Percentiles rank a stretch among this genome's conserved stretches.
Evolutionary conservation across 257 asterid species (phyloP).

Genomic region (Penstemon eatonii): DNA sequence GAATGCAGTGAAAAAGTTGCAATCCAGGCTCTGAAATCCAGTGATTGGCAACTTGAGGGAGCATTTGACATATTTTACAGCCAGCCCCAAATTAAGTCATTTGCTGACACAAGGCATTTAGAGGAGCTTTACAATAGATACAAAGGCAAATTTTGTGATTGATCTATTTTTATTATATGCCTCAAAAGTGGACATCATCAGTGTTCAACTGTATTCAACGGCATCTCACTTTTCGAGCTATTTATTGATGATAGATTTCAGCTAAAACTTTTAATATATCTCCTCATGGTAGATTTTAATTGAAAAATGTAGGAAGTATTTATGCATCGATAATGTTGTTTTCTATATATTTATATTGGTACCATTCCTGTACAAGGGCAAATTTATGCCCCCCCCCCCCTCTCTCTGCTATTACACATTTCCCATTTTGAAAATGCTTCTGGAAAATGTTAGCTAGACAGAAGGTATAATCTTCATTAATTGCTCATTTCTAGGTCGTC

Average conservation of each 20-base stretch:
- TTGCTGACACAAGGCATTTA: conserved; percentile 79
- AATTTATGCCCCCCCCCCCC: neutral
- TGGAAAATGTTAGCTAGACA: neutral
- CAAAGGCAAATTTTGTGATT: conserved; percentile 53
- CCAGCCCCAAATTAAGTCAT: conserved; percentile 73
- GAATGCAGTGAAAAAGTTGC: conserved; percentile 82
- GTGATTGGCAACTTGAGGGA: conserved; percentile 98
- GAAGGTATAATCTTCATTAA: neutral
- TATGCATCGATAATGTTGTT: conserved; percentile 4
- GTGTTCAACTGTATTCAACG: conserved; percentile 2
- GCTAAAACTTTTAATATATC: no score
- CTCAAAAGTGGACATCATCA: neutral
- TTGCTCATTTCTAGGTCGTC: conserved; percentile 9
- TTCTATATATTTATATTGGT: neutral
- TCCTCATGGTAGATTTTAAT: neutral
- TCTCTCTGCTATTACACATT: neutral
- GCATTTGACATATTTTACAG: conserved; percentile 93
- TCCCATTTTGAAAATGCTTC: neutral
- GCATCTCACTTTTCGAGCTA: conserved; percentile 19
- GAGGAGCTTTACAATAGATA: conserved; percentile 95
- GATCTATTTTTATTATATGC: neutral
- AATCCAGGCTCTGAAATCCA: conserved; percentile 78
- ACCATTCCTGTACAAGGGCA: neutral
- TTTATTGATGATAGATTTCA: conserved; percentile 13
- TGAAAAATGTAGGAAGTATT: conserved; percentile 1